phyloP scores from a whole-genome alignment of 2,329 filamentous ascomycete species.

The Pseudocercospora vitis region DNA sequence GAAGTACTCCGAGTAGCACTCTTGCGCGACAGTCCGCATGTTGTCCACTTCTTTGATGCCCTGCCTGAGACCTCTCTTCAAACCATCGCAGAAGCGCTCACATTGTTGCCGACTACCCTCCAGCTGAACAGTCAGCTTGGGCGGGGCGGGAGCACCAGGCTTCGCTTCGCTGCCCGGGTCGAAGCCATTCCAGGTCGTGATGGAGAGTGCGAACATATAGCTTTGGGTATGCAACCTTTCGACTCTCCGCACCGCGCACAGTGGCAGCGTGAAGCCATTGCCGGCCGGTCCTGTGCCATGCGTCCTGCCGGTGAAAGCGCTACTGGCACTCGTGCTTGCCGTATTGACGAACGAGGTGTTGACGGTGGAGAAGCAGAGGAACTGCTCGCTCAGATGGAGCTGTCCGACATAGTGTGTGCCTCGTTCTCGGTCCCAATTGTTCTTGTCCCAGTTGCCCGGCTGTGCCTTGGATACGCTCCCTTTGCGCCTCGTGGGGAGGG shows the following conservation, averaged over 20 bases:
- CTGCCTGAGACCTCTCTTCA: constrained; percentile 85
- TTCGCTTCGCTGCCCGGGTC: constrained; percentile 54
- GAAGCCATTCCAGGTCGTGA: constrained; percentile 87
- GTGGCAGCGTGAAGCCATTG: constrained; percentile 91
- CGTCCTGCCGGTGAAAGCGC: constrained; percentile 86
- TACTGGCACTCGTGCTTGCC: constrained; percentile 76
- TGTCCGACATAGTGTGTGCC: constrained; percentile 77
- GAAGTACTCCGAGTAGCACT: constrained; percentile 88
- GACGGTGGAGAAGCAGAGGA: constrained; percentile 94
- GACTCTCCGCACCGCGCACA: constrained; percentile 87
- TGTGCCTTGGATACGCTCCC: constrained; percentile 22
- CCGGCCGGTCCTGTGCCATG: constrained; percentile 89
- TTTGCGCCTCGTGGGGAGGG: constrained; percentile 67
- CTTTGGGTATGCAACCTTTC: constrained; percentile 91
- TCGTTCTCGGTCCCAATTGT: constrained; percentile 61
- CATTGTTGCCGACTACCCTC: constrained; percentile 85
- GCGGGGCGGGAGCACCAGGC: constrained; percentile 60
- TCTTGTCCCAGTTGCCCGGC: constrained; percentile 60
- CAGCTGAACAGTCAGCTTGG: constrained; percentile 88
- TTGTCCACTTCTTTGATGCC: constrained; percentile 86
- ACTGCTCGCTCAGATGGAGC: constrained; percentile 90
- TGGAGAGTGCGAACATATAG: constrained; percentile 86
- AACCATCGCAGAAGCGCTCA: constrained; percentile 91
- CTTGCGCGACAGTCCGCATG: constrained; percentile 73
- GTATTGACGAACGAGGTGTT: constrained; percentile 81